Percentiles rank a stretch among this genome's conserved stretches.
Evolutionary conservation across 305 asterid genomes (phyloP).

Genomic region (Rubia peregrina): DNA sequence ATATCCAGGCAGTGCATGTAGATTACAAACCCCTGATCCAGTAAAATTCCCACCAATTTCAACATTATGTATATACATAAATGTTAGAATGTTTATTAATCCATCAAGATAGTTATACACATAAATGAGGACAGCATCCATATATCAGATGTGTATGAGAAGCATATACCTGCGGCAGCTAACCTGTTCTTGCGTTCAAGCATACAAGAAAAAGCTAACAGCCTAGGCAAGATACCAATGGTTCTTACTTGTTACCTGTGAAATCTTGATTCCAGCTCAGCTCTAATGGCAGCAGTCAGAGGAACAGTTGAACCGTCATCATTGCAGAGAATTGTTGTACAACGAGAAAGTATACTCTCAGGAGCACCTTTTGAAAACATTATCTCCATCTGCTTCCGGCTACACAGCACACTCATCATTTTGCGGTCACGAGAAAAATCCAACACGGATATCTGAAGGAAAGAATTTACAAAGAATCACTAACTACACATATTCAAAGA

Average conservation of each 20-base stretch:
- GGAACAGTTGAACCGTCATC: conserved; percentile 80
- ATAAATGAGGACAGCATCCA: background rate
- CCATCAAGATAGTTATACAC: background rate
- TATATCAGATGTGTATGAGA: background rate
- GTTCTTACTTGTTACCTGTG: conserved; percentile 68
- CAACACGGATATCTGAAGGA: conserved; percentile 69
- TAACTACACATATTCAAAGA: background rate
- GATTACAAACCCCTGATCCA: background rate
- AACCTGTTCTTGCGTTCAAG: background rate
- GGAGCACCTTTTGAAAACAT: conserved; percentile 99
- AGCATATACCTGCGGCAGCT: background rate
- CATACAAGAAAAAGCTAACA: background rate
- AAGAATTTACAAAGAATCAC: conserved; percentile 10
- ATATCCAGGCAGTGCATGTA: background rate
- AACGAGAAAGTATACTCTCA: conserved; percentile 87
- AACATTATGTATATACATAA: background rate
- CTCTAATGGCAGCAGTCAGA: conserved; percentile 68
- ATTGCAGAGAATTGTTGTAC: conserved; percentile 85
- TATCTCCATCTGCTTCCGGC: conserved; percentile 85
- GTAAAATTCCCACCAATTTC: background rate
- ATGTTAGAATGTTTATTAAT: background rate
- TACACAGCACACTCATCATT: conserved; percentile 99
- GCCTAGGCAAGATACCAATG: conserved; percentile 10
- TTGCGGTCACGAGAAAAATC: conserved; percentile 99
- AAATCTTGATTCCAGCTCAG: conserved; percentile 75